These are phyloP conservation scores for Coprinopsis cinerea DNA, from an alignment of 768 basidiomycete genomes.

Conservation along the genomic window DNA sequence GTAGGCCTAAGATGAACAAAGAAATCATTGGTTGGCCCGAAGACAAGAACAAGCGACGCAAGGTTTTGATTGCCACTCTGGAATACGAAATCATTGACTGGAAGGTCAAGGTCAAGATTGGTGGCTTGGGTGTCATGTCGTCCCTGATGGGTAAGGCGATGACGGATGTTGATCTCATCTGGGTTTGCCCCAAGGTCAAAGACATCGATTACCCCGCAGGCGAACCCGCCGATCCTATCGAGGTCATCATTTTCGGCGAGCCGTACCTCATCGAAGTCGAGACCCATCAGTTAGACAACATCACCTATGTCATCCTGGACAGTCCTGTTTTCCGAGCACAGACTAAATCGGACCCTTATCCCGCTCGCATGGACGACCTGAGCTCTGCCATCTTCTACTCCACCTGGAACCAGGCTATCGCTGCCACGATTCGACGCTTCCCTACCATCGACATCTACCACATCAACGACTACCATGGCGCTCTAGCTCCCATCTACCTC, in stretches of 20 bases:
- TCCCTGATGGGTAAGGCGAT: constrained; percentile 97
- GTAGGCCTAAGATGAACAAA: constrained; percentile 51
- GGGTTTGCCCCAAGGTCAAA: constrained; percentile 94
- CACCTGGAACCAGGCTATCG: constrained; percentile 97
- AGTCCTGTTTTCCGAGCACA: constrained; percentile 96
- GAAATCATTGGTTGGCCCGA: constrained; percentile 97
- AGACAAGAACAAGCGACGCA: constrained; percentile 83
- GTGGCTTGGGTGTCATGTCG: constrained; percentile 97
- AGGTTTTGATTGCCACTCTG: constrained; percentile 85
- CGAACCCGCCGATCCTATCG: constrained; percentile 89
- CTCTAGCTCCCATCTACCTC: constrained; percentile 85
- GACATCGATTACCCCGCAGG: constrained; percentile 90
- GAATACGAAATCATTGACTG: constrained; percentile 97
- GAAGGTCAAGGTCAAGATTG: constrained; percentile 97
- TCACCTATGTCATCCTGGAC: constrained; percentile 91
- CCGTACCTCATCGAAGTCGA: constrained; percentile 95
- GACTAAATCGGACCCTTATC: constrained; percentile 93
- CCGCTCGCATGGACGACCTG: constrained; percentile 94
- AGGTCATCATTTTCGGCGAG: constrained; percentile 95
- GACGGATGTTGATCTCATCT: constrained; percentile 92
- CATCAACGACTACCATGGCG: constrained; percentile 93
- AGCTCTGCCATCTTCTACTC: constrained; percentile 97
- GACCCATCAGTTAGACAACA: constrained; percentile 89
- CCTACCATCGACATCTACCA: constrained; percentile 93
- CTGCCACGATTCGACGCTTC: constrained; percentile 79